Evolutionary conservation across 352 stramenopile genomes (phyloP).

Genomic region (Globisporangium parvum): DNA sequence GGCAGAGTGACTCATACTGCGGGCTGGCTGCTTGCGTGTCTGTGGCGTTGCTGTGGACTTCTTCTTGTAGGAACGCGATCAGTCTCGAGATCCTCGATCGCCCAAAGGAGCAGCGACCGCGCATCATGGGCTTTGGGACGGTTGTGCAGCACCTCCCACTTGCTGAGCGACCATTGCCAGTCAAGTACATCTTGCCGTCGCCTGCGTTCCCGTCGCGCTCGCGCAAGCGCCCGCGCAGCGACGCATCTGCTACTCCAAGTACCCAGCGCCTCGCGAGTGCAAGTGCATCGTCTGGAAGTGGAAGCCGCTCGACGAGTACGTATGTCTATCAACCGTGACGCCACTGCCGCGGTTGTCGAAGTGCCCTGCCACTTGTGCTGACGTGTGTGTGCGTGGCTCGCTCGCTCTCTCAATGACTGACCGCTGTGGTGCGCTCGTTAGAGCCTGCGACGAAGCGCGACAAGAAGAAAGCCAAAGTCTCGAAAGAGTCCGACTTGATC

Average conservation of each 20-base stretch:
- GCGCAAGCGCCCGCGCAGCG: slow-evolving; percentile 56
- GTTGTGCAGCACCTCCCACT: slow-evolving; percentile 67
- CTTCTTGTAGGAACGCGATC: slow-evolving; percentile 51
- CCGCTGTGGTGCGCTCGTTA: too few species aligned
- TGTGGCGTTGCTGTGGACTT: too few species aligned
- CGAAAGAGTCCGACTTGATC: slow-evolving; percentile 17
- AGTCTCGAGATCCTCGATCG: slow-evolving; percentile 76
- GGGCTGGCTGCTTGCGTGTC: too few species aligned
- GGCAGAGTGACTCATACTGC: too few species aligned
- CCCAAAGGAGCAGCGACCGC: slow-evolving; percentile 62
- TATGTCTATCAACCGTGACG: background rate
- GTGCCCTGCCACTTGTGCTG: too few species aligned
- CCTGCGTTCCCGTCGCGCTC: slow-evolving; percentile 69
- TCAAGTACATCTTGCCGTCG: slow-evolving; percentile 64
- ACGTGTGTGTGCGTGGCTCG: too few species aligned
- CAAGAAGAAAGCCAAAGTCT: slow-evolving; percentile 22
- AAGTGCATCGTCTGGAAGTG: too few species aligned
- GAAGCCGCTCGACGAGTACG: slow-evolving; percentile 5
- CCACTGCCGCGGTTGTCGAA: too few species aligned
- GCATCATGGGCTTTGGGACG: slow-evolving; percentile 83
- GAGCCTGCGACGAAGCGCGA: slow-evolving; percentile 5
- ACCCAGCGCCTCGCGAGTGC: slow-evolving; percentile 13
- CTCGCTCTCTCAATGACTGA: too few species aligned
- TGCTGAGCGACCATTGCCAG: slow-evolving; percentile 49
- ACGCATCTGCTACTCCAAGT: slow-evolving; percentile 23